A percentile compares a stretch with the other conserved stretches of the same genome.
These are phyloP conservation scores for Climacium dendroides DNA, from an alignment of 225 moss, liverwort and hornwort genomes.

Conservation along the genomic window DNA sequence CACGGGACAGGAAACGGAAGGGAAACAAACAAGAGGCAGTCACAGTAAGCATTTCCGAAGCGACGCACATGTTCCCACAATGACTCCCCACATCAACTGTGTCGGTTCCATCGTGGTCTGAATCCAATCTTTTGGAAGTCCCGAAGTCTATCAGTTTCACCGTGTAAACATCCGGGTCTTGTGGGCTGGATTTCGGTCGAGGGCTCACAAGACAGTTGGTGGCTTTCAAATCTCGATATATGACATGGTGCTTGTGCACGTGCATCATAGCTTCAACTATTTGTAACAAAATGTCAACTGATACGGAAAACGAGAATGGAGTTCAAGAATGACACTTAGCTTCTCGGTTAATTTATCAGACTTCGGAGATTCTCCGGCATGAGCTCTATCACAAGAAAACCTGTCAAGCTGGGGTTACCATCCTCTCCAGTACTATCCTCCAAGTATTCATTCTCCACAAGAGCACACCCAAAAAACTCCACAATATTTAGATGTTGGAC, in stretches of 20 bases:
- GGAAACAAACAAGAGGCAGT: not conserved
- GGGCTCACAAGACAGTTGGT: not conserved
- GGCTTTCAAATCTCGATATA: not conserved
- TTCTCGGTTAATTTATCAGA: not conserved
- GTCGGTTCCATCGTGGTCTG: not conserved
- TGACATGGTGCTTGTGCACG: not conserved
- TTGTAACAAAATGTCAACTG: not conserved
- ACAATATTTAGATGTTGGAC: not conserved
- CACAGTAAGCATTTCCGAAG: not conserved
- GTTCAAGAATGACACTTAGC: not conserved
- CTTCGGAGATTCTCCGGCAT: not conserved
- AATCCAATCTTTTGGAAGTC: not conserved
- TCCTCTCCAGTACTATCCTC: not conserved
- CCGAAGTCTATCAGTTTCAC: not conserved
- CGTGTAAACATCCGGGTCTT: not conserved
- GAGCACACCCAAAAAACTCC: not conserved
- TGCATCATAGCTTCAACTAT: conserved; percentile 7
- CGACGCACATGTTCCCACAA: not conserved
- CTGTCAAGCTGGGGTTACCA: not conserved
- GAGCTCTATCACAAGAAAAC: not conserved
- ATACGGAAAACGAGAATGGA: not conserved
- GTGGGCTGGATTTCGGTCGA: not conserved
- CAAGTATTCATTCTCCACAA: not conserved
- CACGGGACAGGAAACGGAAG: not conserved
- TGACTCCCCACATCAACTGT: not conserved